Conservation (phyloP, 768 basidiomycete species). For the Pleurotus sapidus region DNA sequence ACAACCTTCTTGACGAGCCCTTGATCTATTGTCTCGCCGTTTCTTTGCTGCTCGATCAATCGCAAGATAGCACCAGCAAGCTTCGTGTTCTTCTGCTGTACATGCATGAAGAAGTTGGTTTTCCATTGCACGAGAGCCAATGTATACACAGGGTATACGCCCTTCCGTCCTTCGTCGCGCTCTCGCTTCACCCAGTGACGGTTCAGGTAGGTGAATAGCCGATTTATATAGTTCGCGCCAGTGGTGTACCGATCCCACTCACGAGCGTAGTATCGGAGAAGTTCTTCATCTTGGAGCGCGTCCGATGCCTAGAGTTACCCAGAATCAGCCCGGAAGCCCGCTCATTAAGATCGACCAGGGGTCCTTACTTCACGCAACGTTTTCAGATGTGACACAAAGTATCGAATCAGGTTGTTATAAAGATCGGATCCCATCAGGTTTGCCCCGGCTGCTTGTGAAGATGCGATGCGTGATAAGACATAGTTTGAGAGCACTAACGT, state of each 20-base stretch:
- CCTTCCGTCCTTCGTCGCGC: conserved; percentile 93
- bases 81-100: conserved; percentile 81
- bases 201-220: conserved; percentile 96
- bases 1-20: conserved; percentile 92
- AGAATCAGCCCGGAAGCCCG: too few species aligned
- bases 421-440: conserved; percentile 97
- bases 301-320: conserved; percentile 65
- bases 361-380: conserved; percentile 43
- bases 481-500: conserved; percentile 29
- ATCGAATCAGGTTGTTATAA: conserved; percentile 91
- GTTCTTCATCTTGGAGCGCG: conserved; percentile 76
- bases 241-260: conserved; percentile 98
- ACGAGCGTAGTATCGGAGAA: conserved; percentile 85
- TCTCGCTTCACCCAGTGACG: conserved; percentile 99
- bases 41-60: conserved; percentile 89
- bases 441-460: conserved; percentile 62
- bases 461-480: conserved; percentile 26
- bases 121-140: conserved; percentile 98
- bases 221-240: conserved; percentile 96
- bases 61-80: conserved; percentile 85
- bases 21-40: conserved; percentile 93
- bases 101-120: conserved; percentile 80
- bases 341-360: conserved; percentile 8
- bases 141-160: conserved; percentile 94
- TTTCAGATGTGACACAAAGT: conserved; percentile 84